phyloP scores from a whole-genome alignment of 2,329 filamentous ascomycete genomes.

The Metarhizium album region DNA sequence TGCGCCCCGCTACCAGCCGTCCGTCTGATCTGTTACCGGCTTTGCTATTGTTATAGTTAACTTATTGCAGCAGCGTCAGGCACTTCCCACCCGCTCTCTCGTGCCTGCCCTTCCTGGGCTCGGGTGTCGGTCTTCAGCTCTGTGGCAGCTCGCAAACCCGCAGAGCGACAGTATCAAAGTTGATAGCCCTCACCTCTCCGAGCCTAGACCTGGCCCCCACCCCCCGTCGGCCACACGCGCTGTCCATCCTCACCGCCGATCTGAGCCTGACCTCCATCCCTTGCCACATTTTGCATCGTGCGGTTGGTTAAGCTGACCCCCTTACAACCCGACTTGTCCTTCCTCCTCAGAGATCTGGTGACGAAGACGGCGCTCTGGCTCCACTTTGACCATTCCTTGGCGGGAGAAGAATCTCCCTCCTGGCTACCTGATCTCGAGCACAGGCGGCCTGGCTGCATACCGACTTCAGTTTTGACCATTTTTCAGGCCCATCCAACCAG shows the following conservation, averaged over 20 bases:
- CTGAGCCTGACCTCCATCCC: neutral
- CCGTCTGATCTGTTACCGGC: neutral
- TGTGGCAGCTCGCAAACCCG: neutral
- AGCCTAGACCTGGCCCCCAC: neutral
- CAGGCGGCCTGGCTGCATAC: neutral
- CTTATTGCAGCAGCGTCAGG: neutral
- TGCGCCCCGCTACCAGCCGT: conserved; percentile 4
- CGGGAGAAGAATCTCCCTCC: neutral
- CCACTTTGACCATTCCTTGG: neutral
- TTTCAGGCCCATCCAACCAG: neutral
- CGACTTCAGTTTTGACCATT: neutral
- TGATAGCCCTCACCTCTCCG: neutral
- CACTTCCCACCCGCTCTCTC: neutral
- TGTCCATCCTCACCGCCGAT: conserved; percentile 4
- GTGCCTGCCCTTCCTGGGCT: neutral
- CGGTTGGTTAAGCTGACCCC: neutral
- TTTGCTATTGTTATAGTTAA: neutral
- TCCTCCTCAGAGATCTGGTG: conserved; percentile 1
- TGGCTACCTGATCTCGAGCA: neutral
- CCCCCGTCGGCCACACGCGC: neutral
- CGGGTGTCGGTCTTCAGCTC: neutral
- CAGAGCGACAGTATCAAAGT: neutral
- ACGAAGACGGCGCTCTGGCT: neutral
- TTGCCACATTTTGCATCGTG: conserved; percentile 1
- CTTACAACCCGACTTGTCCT: neutral